Evolutionary conservation across 2,329 filamentous ascomycete genomes (phyloP), one percentile per base, ranked within the genome.

Genomic region (Fusarium heterosporum): DNA sequence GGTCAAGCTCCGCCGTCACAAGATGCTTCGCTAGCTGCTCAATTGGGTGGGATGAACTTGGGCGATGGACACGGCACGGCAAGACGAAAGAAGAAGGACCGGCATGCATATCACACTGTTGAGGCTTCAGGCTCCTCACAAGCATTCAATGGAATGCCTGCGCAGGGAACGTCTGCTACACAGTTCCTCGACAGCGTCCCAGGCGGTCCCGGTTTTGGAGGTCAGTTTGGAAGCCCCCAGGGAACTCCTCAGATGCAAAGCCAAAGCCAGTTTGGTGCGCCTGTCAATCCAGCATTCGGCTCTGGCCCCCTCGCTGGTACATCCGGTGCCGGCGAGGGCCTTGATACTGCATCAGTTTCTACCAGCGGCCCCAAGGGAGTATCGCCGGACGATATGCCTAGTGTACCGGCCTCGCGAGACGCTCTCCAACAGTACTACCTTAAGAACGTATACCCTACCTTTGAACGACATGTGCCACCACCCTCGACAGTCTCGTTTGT

Each of bases 381-480:
- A 53, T 93, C 97, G 64, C 89, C 93, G 17, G 93, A 98, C 75
- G 93, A 97, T 73, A 92, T 97, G 72, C 96, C 96, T 40, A 97
- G 94, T 75, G 87, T 99, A 49, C 94, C 96, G 13, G 81, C 90
- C 70, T 92, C 93, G 71, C 89, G 96, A 81, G 96, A 99, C 78
- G 79, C 87, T 9, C 85, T 92, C 9, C 92, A 96, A 68, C 89
- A 91, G 68, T 91, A 94, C 80, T 99, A 95, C 76, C 86, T 96
- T 71, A 89, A 85, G 70, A 92, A 97, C 77, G 85, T 97, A 50
- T 98, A 97, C 77, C 93, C 95, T 17, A 99, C 96, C 5, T 97
- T 98, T 81, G 95, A 98, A 80, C 92, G 92, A 60, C 93, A 97
- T 75, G 85, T 97, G 3, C 94, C 96, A 12, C 96, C 96, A 45